These are phyloP conservation scores for Populus deltoides DNA, from an alignment of 345 rosid genomes.

Conservation along the genomic window DNA sequence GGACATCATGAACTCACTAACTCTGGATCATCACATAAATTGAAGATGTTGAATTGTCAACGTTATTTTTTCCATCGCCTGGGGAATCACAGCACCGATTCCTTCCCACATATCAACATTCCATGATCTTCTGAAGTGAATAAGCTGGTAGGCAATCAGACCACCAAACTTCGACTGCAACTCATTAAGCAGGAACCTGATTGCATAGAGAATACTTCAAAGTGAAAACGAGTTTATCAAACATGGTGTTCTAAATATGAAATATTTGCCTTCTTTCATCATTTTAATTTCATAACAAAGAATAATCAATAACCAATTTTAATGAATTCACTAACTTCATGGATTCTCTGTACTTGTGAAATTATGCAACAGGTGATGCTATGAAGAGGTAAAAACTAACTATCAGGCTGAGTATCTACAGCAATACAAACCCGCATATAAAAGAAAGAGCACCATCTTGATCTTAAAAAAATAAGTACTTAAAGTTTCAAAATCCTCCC, in stretches of 20 bases:
- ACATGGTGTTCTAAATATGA: background rate
- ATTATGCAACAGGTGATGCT: background rate
- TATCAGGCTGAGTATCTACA: background rate
- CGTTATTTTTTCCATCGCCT: background rate
- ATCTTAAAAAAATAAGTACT: background rate
- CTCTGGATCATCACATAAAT: background rate
- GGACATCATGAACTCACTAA: constrained; percentile 7
- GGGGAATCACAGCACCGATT: background rate
- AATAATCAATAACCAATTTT: background rate
- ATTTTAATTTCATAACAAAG: background rate
- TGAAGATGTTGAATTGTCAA: background rate
- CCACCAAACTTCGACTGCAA: background rate
- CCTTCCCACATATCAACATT: background rate
- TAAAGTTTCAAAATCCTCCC: background rate
- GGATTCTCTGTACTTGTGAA: background rate
- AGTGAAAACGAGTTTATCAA: constrained; percentile 1
- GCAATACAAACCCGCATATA: background rate
- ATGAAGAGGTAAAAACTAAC: background rate
- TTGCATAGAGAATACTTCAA: background rate
- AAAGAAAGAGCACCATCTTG: background rate
- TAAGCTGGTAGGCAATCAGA: background rate
- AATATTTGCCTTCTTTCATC: background rate
- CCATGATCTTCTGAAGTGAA: background rate
- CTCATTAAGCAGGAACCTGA: background rate
- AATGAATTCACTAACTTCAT: background rate